Conservation (phyloP, 805 yeast genomes). For the Myxozyma kluyveri region DNA sequence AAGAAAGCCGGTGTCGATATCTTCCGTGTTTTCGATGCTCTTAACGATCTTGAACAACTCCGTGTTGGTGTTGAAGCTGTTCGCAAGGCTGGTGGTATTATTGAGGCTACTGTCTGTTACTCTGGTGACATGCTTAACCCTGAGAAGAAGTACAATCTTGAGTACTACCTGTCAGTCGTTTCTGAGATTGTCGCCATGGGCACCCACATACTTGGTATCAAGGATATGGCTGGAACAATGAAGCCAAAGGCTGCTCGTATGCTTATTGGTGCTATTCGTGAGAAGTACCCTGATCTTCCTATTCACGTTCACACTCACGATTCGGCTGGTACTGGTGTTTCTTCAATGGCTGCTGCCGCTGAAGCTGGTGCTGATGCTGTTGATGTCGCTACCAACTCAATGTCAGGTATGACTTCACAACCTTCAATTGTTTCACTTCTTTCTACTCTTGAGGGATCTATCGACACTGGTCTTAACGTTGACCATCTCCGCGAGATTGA, state of each 20-base stretch:
- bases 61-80: constrained; percentile 98
- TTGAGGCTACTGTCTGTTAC: constrained; percentile 97
- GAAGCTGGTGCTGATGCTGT: constrained; percentile 97
- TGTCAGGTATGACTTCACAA: constrained; percentile 98
- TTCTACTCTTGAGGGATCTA: constrained; percentile 85
- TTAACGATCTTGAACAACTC: constrained; percentile 93
- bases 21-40: constrained; percentile 96
- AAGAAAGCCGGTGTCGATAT: constrained; percentile 95
- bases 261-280: constrained; percentile 77
- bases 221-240: constrained; percentile 99
- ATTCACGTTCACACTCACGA: constrained; percentile 99
- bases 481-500: constrained; percentile 77
- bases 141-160: constrained; percentile 93
- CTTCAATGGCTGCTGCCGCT: constrained; percentile 93
- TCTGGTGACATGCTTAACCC: constrained; percentile 98
- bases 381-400: constrained; percentile 94
- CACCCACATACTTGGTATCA: constrained; percentile 94
- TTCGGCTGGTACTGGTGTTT: constrained; percentile 99
- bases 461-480: constrained; percentile 69
- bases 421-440: constrained; percentile 91
- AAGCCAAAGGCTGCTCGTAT: constrained; percentile 90
- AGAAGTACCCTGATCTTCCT: constrained; percentile 86
- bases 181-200: constrained; percentile 88
- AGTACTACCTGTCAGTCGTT: constrained; percentile 78
- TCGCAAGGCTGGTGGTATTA: constrained; percentile 97